phyloP scores from a whole-genome alignment of 345 rosid species.

The Bruguiera parviflora region DNA sequence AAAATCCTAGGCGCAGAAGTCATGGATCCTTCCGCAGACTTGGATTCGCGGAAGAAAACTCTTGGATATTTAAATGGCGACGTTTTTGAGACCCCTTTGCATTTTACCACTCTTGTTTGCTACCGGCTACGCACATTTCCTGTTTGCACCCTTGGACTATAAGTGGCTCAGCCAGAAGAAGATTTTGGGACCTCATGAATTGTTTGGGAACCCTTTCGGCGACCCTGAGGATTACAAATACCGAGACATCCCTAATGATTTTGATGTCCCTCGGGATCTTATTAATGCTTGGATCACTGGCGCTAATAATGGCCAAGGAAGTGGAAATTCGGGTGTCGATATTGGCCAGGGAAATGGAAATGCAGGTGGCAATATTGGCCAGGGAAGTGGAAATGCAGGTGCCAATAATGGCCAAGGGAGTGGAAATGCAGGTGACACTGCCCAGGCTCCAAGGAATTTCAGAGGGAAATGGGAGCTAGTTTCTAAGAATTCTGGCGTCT shows the following conservation, averaged over 20 bases:
- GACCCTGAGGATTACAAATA: constrained; percentile 16
- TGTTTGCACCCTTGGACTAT: neutral
- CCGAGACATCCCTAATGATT: constrained; percentile 7
- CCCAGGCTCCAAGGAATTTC: constrained; percentile 11
- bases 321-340: too few species aligned
- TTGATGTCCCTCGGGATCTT: neutral
- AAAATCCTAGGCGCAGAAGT: too few species aligned
- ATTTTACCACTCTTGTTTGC: constrained; percentile 25
- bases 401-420: neutral
- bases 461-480: constrained; percentile 62
- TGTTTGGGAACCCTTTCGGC: constrained; percentile 29
- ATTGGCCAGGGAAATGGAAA: too few species aligned
- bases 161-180: neutral
- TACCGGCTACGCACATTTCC: constrained; percentile 6
- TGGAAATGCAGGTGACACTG: neutral
- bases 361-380: neutral
- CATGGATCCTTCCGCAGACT: too few species aligned
- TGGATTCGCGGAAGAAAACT: too few species aligned
- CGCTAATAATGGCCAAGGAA: too few species aligned
- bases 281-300: too few species aligned
- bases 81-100: neutral
- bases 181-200: constrained; percentile 18
- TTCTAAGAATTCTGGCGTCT: constrained; percentile 60
- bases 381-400: too few species aligned
- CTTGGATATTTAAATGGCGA: neutral